Evolutionary conservation across 441 rosid species (phyloP).

Genomic region (Eutrema salsugineum): DNA sequence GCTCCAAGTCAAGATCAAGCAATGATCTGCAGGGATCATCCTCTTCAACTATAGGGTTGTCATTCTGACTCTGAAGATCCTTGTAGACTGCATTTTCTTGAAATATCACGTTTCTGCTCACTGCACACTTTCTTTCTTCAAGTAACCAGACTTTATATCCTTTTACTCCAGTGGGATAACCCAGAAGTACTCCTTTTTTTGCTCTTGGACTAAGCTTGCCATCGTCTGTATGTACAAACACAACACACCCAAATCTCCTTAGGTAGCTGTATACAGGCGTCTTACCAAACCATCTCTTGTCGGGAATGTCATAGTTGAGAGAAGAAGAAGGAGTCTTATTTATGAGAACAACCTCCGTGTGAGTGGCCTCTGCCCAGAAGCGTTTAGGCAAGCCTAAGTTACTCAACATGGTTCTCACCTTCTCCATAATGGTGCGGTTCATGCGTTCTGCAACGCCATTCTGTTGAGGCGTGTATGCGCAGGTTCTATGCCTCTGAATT

Average conservation of each 20-base stretch:
- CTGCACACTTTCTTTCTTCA: neutral
- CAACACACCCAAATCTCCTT: neutral
- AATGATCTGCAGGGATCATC: neutral
- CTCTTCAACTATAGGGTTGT: neutral
- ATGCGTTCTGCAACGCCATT: neutral
- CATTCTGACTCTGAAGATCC: neutral
- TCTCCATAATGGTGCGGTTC: neutral
- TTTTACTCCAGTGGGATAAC: neutral
- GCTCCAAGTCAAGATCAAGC: neutral
- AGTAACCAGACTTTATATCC: neutral
- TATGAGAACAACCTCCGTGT: neutral
- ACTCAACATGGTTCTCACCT: neutral
- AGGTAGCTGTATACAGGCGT: neutral
- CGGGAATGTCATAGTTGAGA: accelerated
- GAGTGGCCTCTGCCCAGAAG: neutral
- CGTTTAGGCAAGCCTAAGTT: neutral
- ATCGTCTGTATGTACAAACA: neutral
- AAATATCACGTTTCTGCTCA: neutral
- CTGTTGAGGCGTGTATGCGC: neutral
- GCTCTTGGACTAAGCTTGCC: neutral
- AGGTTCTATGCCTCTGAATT: neutral
- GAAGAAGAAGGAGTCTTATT: neutral
- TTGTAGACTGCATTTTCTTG: neutral
- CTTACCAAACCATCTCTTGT: neutral
- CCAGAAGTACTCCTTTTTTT: neutral